These are phyloP conservation scores for Tetrastigma voinierianum DNA, from an alignment of 164 flowering plant genomes.

Conservation along the genomic window DNA sequence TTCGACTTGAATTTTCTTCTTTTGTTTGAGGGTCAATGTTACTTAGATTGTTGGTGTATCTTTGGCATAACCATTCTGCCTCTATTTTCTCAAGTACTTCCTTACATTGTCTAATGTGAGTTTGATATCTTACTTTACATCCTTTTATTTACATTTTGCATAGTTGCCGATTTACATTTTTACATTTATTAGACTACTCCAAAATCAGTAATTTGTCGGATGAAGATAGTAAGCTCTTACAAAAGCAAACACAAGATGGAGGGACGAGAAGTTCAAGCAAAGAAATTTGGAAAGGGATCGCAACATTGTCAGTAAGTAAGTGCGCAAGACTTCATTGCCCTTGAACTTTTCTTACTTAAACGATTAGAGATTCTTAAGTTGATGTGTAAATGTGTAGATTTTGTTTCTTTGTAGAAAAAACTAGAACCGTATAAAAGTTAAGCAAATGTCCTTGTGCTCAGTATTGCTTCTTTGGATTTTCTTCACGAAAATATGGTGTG, in stretches of 20 bases:
- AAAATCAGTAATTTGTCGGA: slow-evolving; percentile 56
- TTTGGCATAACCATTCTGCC: slow-evolving; percentile 95
- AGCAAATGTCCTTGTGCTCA: too few relatives aligned
- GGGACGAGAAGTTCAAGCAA: slow-evolving; percentile 98
- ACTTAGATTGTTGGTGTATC: slow-evolving; percentile 99
- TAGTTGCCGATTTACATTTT: neutral
- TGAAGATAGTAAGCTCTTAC: slow-evolving; percentile 72
- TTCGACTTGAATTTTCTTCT: slow-evolving; percentile 1
- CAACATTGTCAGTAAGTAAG: slow-evolving; percentile 98
- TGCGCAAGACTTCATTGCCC: too few relatives aligned
- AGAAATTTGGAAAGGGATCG: slow-evolving; percentile 99
- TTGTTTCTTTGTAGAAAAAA: neutral
- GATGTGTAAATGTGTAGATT: too few relatives aligned
- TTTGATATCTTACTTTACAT: neutral
- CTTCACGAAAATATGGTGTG: too few relatives aligned
- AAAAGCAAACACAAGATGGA: slow-evolving; percentile 88
- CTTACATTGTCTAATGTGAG: neutral
- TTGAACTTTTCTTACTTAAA: too few relatives aligned
- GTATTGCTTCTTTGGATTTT: too few relatives aligned
- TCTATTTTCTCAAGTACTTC: slow-evolving; percentile 79
- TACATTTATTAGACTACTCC: slow-evolving; percentile 64
- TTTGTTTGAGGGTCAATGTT: slow-evolving; percentile 68
- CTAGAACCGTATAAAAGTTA: too few relatives aligned
- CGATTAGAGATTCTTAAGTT: too few relatives aligned
- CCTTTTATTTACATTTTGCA: neutral